Conservation (phyloP, 108 stramenopile genomes). For the Skeletonema grethae region DNA sequence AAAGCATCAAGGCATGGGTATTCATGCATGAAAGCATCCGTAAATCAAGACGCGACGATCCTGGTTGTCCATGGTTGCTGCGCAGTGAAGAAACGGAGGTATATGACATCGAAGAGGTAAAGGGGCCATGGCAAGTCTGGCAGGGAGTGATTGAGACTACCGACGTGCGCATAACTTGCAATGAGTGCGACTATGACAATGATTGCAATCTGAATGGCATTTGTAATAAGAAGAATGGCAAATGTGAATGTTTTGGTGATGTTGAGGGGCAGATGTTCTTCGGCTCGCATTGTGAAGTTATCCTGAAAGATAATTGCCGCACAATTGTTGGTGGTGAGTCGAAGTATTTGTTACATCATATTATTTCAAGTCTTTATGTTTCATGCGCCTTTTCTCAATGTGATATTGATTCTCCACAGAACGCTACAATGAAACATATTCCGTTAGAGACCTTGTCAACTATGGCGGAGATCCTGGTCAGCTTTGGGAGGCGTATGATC, state of each 20-base stretch:
- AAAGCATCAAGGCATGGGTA: neutral
- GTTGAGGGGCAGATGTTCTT: neutral
- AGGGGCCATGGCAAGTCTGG: neutral
- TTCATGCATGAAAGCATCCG: conserved; percentile 1
- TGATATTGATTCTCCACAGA: no score
- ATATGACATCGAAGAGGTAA: neutral
- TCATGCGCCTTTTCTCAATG: no score
- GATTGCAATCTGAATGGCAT: conserved; percentile 5
- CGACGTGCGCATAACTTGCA: neutral
- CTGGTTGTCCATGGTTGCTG: conserved; percentile 9
- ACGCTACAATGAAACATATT: no score
- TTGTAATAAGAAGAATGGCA: neutral
- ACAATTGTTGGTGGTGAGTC: conserved; percentile 6
- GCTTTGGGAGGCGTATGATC: no score
- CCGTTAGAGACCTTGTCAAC: no score
- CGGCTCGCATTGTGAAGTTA: conserved; percentile 2
- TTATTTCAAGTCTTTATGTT: no score
- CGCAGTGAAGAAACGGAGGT: neutral
- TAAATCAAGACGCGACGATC: neutral
- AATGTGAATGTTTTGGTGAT: neutral
- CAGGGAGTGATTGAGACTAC: neutral
- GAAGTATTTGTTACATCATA: no score
- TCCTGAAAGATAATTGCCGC: neutral
- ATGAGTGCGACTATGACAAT: neutral
- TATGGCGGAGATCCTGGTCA: no score